Conservation (phyloP, 805 yeast genomes). For the Kluyveromyces dobzhanskii region DNA sequence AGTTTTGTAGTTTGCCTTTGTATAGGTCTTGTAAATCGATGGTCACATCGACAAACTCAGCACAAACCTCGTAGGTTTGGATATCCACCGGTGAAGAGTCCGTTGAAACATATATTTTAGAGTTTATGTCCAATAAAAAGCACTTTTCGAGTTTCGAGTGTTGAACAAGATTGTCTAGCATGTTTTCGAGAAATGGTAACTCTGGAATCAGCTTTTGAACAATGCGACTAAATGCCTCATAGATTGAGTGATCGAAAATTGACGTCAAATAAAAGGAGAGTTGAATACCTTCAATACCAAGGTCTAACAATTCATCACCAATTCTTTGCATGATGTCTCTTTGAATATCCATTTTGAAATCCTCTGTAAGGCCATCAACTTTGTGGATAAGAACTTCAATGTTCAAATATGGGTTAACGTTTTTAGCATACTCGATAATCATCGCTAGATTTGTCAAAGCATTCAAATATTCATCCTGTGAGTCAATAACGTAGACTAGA, state of each 20-base stretch:
- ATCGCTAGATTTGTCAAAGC: constrained; percentile 83
- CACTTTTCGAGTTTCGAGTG: constrained; percentile 90
- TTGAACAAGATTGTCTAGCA: constrained; percentile 81
- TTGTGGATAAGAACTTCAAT: constrained; percentile 93
- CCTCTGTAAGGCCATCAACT: constrained; percentile 91
- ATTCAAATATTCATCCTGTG: constrained; percentile 89
- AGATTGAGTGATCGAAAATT: constrained; percentile 90
- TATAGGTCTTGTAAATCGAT: constrained; percentile 77
- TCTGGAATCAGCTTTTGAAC: constrained; percentile 89
- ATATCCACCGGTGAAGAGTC: constrained; percentile 94
- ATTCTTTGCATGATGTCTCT: constrained; percentile 94
- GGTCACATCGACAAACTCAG: constrained; percentile 92
- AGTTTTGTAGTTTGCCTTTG: constrained; percentile 22
- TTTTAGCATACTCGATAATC: constrained; percentile 80
- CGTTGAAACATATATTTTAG: constrained; percentile 91
- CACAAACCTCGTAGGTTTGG: constrained; percentile 92
- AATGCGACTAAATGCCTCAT: constrained; percentile 90
- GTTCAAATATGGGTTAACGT: constrained; percentile 74
- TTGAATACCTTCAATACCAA: constrained; percentile 86
- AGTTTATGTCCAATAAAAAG: constrained; percentile 81
- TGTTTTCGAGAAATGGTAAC: constrained; percentile 76
- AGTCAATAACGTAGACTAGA: constrained; percentile 86
- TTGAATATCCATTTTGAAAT: constrained; percentile 88
- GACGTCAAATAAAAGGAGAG: constrained; percentile 87
- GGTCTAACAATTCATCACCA: constrained; percentile 83